Evolutionary conservation across 345 rosid genomes (phyloP), one percentile per base, ranked within the genome.

Genomic region (Physaria fendleri): DNA sequence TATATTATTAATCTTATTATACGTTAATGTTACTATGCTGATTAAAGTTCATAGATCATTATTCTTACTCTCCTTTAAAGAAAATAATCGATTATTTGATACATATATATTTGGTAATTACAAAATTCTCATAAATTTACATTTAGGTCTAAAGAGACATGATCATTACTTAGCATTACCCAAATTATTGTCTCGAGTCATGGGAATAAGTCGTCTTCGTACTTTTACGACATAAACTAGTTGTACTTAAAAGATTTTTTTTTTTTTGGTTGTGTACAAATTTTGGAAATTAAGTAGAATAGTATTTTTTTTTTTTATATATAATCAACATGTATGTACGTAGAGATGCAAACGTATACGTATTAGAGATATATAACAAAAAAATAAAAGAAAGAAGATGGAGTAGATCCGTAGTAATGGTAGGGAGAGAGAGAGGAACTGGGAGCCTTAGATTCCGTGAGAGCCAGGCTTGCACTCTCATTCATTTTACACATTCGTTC

Each of bases 391-490:
- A 21, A 30, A 30, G 40, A 51, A 43, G 42, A 68, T 68, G 63
- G 58, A 62, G 68, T 69, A 58, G 68, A 69, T n/a, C n/a, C n/a
- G n/a, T n/a, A n/a, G 68, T 62, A 62, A 69, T 69, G 57, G 73
- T 69, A 48, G 73, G 43, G 41, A 48, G n/a, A n/a, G 41, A 73
- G 66, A 69, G 61, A 38, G 27, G 35, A 48, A 62, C 60, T 18
- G 55, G 47, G 74, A 75, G 61, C 76, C 74, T 76, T 71, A 57
- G 79, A 78, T 64, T 76, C 79, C 76, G 74, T 66, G 79, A 70
- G 62, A 66, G 75, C 69, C 81, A 77, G 78, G 60, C 87, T 79
- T 82, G 77, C 82, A 74, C 72, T 68, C 12, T 60, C 66, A 50
- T 71, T 60, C 8, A 14, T 41, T n/a, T 39, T 21, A 50, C 55